Evolutionary conservation across 1,284 basidiomycete genomes (phyloP).

Genomic region (Sphaerobolus stellatus): DNA sequence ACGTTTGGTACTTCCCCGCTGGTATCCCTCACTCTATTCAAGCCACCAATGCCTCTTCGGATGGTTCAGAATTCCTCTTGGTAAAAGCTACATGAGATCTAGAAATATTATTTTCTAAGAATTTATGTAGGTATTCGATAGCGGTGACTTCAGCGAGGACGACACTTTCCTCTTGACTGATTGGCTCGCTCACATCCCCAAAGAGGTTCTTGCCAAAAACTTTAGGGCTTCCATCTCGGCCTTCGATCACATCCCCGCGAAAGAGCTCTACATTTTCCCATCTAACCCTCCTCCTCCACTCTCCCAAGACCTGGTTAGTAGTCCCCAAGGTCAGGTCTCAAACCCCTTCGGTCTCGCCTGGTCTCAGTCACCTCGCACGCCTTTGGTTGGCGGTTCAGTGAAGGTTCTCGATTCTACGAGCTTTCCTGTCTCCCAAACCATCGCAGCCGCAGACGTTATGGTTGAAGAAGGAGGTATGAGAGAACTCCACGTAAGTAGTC

Average conservation of each 20-base stretch:
- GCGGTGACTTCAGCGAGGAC: conserved; percentile 66
- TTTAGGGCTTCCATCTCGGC: conserved; percentile 55
- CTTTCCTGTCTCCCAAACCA: conserved; percentile 57
- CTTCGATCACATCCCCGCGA: conserved; percentile 56
- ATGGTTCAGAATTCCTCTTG: conserved; percentile 69
- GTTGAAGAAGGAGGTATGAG: conserved; percentile 30
- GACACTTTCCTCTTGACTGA: conserved; percentile 67
- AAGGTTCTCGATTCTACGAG: conserved; percentile 62
- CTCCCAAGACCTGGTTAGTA: conserved; percentile 38
- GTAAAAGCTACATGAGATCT: conserved; percentile 34
- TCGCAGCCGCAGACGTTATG: conserved; percentile 65
- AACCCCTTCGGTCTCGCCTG: conserved; percentile 50
- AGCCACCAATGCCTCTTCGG: conserved; percentile 54
- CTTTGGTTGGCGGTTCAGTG: conserved; percentile 52
- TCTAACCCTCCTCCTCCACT: conserved; percentile 40
- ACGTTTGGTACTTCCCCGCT: conserved; percentile 69
- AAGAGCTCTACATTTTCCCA: conserved; percentile 70
- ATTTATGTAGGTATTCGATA: conserved; percentile 67
- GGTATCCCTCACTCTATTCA: conserved; percentile 68
- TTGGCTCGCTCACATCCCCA: conserved; percentile 63
- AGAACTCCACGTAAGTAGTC: conserved; percentile 52
- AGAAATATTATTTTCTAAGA: conserved; percentile 8
- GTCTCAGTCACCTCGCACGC: not conserved
- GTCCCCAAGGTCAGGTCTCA: conserved; percentile 52
- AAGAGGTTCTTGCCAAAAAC: conserved; percentile 68